Conservation (phyloP, 768 basidiomycete genomes). For the Russula sp. region DNA sequence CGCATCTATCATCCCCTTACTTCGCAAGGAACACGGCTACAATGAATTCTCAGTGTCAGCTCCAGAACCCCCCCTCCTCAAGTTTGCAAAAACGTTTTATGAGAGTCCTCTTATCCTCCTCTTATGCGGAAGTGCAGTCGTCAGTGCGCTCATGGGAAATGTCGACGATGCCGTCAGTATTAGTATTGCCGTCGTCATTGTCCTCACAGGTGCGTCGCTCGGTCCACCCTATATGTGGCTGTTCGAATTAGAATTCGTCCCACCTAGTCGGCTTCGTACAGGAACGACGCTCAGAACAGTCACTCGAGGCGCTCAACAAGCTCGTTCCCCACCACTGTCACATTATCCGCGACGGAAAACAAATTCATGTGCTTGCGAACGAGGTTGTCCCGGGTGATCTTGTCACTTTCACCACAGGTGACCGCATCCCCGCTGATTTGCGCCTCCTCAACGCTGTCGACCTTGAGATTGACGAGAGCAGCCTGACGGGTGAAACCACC, state of each 20-base stretch:
- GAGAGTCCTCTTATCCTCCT: conserved; percentile 90
- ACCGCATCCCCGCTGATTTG: conserved; percentile 91
- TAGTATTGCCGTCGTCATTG: conserved; percentile 84
- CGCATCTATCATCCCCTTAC: conserved; percentile 48
- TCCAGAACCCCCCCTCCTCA: conserved; percentile 73
- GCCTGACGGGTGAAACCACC: conserved; percentile 87
- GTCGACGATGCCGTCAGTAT: conserved; percentile 93
- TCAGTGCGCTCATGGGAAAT: conserved; percentile 93
- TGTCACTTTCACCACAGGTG: conserved; percentile 82
- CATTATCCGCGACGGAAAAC: conserved; percentile 69
- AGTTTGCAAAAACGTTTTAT: conserved; percentile 93
- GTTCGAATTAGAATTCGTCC: neutral
- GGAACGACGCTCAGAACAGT: conserved; percentile 90
- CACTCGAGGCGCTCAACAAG: conserved; percentile 90
- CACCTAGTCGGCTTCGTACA: conserved; percentile 86
- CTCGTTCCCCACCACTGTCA: conserved; percentile 97
- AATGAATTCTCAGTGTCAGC: conserved; percentile 89
- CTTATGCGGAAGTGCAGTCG: conserved; percentile 79
- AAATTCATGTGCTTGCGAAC: conserved; percentile 82
- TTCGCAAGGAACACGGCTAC: conserved; percentile 70
- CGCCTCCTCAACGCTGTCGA: conserved; percentile 76
- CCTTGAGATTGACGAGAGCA: conserved; percentile 92
- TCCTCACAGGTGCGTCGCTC: conserved; percentile 70
- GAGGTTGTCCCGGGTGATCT: conserved; percentile 96
- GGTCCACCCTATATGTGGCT: neutral